Percentiles rank a stretch among this genome's conserved stretches.
Evolutionary conservation across 805 yeast species (phyloP).

Genomic region (Yamadazyma scolyti): DNA sequence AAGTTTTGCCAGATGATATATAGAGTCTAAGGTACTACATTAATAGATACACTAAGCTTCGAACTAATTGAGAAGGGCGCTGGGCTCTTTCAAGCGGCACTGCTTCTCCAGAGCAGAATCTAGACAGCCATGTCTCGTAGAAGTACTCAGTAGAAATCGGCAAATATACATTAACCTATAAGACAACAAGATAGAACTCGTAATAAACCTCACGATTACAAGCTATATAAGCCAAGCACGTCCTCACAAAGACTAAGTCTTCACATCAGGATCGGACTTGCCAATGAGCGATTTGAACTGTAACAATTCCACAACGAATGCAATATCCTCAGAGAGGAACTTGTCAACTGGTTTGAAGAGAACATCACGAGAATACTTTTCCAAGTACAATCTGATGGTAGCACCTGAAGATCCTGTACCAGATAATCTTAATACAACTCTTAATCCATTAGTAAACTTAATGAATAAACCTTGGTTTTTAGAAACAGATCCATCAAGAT

Average conservation of each 20-base stretch:
- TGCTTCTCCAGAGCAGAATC: no score
- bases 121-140: no score
- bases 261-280: constrained; percentile 84
- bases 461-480: constrained; percentile 83
- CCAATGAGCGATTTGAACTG: constrained; percentile 72
- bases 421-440: constrained; percentile 85
- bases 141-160: no score
- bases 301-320: constrained; percentile 62
- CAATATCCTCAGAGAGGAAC: constrained; percentile 61
- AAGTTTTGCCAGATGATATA: no score
- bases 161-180: no score
- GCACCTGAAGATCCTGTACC: constrained; percentile 99
- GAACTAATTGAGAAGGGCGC: not conserved
- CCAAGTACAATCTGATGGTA: constrained; percentile 88
- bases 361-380: constrained; percentile 69
- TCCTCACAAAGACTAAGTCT: constrained; percentile 41
- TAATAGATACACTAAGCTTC: constrained; percentile 2
- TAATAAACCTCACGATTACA: no score
- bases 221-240: no score
- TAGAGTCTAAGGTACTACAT: no score
- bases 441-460: constrained; percentile 74
- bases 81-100: not conserved
- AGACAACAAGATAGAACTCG: no score
- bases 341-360: constrained; percentile 57
- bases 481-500: constrained; percentile 89